Base-by-base conservation (phyloP, 139 green algal genomes). In the Picochlorum sp. region DNA sequence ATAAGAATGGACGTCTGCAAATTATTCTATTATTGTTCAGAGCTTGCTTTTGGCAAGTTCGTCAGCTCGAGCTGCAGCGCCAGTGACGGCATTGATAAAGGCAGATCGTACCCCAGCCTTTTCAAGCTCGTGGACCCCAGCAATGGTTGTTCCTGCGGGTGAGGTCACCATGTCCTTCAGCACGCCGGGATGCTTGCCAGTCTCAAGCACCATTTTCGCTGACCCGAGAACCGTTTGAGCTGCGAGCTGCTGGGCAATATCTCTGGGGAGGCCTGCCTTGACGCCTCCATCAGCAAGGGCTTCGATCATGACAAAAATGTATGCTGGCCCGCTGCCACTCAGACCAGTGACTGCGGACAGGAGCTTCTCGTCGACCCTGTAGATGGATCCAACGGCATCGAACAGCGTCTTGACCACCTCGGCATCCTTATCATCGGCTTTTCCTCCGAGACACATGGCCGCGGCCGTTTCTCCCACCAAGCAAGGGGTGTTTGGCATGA, bases 401-500 rank as follows among this genome's bases (percentile, higher is more conserved):
- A 95, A 92, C 32, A 95, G 67, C 10, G 50, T 62, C 14, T 58
- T 56, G 10, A 94, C 80, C 4, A 77, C 22, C 2, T 84, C 69
- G 9, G 66, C 81, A 37, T 97, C 84, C 9, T 71, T 69, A 5
- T 71, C 47, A 18, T 43, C 64, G 24, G 70, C 65, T 16, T 58
- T 59, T 30, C 61, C 61, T 40, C 59, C 76, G 50, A 91, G 52
- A 70, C 84, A 91, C 81, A 96, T 93, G 33, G 88, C 90, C 8
- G 79, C 79, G 20, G 91, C 91, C 2, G 79, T 89, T 67, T 86
- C 82, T 1, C 83, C 85, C 29, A 98, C 91, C 26, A 97, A 73
- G 73, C 91, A 97, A 2, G 89, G 88, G 4, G 89, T 97, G 80
- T 98, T 98, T 35, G 91, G 91, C 91, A 98, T 98, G 7, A 98